A percentile compares a stretch with the other conserved stretches of the same genome.
Evolutionary conservation across 2,329 filamentous ascomycete species (phyloP).

Genomic region (Thielaviopsis ethacetica): DNA sequence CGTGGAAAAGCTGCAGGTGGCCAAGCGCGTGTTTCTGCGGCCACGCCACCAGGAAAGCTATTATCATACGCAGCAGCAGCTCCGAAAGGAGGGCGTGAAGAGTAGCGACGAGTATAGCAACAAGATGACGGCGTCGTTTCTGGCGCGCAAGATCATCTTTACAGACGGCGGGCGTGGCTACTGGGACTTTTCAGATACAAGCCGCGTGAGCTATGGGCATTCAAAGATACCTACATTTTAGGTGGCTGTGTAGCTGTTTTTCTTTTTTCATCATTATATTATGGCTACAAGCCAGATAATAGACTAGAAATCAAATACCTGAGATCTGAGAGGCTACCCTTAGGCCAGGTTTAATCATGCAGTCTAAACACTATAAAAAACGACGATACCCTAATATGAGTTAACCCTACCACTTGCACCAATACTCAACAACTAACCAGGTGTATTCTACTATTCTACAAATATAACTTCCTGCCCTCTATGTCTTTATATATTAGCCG

Average conservation of each 20-base stretch:
- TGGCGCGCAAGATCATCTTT: constrained; percentile 7
- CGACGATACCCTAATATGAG: too few relatives aligned
- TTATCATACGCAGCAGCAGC: constrained; percentile 6
- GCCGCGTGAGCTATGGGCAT: constrained; percentile 3
- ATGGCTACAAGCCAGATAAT: too few relatives aligned
- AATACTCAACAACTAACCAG: too few relatives aligned
- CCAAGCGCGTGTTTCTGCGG: not conserved
- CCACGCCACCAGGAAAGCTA: constrained; percentile 1
- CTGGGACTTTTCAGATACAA: constrained; percentile 9
- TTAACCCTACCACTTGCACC: too few relatives aligned
- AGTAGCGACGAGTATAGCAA: not conserved
- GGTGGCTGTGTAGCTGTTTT: too few relatives aligned
- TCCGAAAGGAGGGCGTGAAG: not conserved
- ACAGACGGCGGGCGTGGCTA: constrained; percentile 7
- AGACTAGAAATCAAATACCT: too few relatives aligned
- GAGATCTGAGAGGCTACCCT: too few relatives aligned
- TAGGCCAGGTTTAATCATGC: too few relatives aligned
- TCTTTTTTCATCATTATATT: too few relatives aligned
- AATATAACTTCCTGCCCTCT: not conserved
- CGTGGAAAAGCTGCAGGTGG: not conserved
- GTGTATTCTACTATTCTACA: too few relatives aligned
- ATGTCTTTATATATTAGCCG: not conserved
- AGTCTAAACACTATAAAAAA: too few relatives aligned
- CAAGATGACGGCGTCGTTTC: constrained; percentile 7
- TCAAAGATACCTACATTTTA: not conserved